These are phyloP conservation scores for Pilaira anomala DNA, from an alignment of 192 early-diverging fungal species.

Conservation along the genomic window DNA sequence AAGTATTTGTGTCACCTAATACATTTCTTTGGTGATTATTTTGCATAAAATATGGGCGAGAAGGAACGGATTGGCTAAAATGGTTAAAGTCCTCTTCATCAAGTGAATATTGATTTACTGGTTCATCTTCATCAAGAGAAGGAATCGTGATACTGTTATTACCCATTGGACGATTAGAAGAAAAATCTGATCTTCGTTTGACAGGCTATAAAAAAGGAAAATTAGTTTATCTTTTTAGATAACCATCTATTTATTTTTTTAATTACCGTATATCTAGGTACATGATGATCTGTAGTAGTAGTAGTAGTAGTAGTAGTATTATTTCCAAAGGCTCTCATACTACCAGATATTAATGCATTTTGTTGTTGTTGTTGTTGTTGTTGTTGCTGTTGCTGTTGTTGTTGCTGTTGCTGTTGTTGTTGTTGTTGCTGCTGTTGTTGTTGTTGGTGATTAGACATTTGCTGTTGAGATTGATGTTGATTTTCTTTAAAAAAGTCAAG, in stretches of 20 bases:
- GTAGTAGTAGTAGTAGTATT: too few relatives aligned
- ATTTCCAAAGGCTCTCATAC: constrained; percentile 8
- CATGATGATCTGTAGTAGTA: too few relatives aligned
- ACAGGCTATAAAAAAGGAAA: not conserved
- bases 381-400: not conserved
- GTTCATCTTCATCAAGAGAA: constrained; percentile 17
- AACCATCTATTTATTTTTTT: not conserved
- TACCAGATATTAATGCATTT: constrained; percentile 25
- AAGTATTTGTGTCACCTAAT: not conserved
- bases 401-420: not conserved
- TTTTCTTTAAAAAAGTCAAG: constrained; percentile 28
- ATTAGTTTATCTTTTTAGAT: not conserved
- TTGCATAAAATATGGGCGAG: constrained; percentile 2
- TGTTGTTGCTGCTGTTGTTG: not conserved
- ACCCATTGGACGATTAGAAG: not conserved
- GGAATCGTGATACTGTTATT: constrained; percentile 30
- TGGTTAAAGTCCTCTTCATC: not conserved
- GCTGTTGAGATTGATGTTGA: not conserved
- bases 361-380: not conserved
- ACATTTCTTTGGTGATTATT: not conserved
- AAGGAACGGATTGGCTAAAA: constrained; percentile 11
- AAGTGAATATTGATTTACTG: not conserved
- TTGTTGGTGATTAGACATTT: too few relatives aligned
- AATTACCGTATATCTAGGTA: not conserved
- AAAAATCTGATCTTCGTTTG: constrained; percentile 15